Evolutionary conservation across 768 basidiomycete species (phyloP).

Genomic region (Suillus occidentalis): DNA sequence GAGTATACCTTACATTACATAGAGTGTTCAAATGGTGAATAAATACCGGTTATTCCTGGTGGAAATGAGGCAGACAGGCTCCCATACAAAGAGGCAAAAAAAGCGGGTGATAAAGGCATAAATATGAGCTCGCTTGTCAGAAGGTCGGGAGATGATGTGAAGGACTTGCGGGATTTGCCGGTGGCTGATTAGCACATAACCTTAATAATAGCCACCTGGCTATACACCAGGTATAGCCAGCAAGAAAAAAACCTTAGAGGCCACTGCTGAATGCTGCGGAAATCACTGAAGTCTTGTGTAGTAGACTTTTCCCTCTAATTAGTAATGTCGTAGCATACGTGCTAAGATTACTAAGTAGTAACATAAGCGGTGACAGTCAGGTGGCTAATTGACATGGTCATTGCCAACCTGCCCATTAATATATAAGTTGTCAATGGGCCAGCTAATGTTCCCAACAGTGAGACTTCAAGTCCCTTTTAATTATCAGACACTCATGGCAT

Average conservation of each 20-base stretch:
- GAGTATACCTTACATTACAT: neutral
- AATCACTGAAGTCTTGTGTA: neutral
- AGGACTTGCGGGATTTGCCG: neutral
- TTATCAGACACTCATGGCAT: no score
- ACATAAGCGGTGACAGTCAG: neutral
- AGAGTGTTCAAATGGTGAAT: neutral
- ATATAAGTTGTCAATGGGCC: no score
- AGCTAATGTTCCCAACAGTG: no score
- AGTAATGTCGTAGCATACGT: neutral
- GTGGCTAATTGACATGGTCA: no score
- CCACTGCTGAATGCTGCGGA: neutral
- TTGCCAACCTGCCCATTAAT: no score
- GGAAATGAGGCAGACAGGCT: neutral
- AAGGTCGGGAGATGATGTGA: neutral
- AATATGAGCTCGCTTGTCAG: neutral
- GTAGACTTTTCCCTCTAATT: neutral
- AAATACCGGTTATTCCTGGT: neutral
- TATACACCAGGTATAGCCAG: neutral
- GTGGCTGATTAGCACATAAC: no score
- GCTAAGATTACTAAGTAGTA: no score
- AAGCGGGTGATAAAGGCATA: neutral
- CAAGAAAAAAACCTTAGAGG: no score
- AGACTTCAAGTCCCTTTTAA: no score
- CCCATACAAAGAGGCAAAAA: neutral
- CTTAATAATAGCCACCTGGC: no score